Base-by-base conservation (phyloP, 257 asterid species). In the Rubia yunnanensis region DNA sequence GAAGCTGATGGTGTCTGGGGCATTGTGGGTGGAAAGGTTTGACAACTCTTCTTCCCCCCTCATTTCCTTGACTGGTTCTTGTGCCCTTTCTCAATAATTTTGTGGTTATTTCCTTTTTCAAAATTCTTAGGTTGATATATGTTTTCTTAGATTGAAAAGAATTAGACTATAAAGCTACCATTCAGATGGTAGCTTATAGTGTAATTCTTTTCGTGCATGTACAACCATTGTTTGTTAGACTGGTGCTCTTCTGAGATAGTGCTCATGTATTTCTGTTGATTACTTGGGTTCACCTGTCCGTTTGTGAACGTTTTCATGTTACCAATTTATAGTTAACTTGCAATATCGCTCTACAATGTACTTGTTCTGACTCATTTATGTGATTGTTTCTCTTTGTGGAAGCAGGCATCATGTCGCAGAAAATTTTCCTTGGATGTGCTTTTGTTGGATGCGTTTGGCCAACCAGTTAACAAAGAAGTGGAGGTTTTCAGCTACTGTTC, bases 11-110 rank as follows among this genome's bases (percentile, higher is more conserved):
- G 98, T 58, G 90, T 80, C 34, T 91, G 94, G 96, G 80, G 83
- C 91, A 84, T 91, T 78, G 94, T 91, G 52, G 96, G 98, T 68
- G 98, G 96, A 71, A 91, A 86, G 96, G 96, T 88, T 75, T 49
- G 70, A 68, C 32, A 62, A 23, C 56, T 55, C 26, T 58, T 64
- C 41, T 71, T 30, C 34, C 24, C 44, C 41, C 44, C 41, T 11
- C 41, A 22, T 20, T 44, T 63, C 61, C 50, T 59, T 59, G 5
- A 22, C 64, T 31, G 39, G 39, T 11, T 13, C 28, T 20, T 34
- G 39, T 35, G 39, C n/a, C 5, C n/a, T 17, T 63, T 41, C 15
- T 63, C 39, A 24, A 44, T 64, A 27, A 26, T 11, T 30, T 46
- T 20, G 30, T 48, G 28, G 38, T 59, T 60, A 20, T 18, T 20